Percentiles rank a stretch among this genome's conserved stretches.
phyloP scores from a whole-genome alignment of 345 rosid species.

The Populus tremula region DNA sequence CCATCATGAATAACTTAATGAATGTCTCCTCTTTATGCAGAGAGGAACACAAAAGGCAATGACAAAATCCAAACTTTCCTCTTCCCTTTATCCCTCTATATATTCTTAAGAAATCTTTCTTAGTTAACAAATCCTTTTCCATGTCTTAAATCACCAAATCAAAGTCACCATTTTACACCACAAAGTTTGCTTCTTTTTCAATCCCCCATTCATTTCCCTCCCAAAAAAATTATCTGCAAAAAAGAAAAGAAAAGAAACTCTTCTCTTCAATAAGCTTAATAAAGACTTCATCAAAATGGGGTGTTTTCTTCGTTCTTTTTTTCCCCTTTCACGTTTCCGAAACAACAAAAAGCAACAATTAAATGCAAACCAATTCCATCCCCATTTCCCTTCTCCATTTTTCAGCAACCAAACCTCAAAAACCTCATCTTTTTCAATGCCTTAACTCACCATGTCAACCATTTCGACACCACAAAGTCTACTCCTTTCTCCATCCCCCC shows the following conservation, averaged over 20 bases:
- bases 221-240: background rate
- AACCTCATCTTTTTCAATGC: background rate
- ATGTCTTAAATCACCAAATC: background rate
- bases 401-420: background rate
- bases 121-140: background rate
- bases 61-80: background rate
- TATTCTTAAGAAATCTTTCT: background rate
- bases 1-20: background rate
- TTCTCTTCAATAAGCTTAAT: background rate
- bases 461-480: background rate
- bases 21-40: background rate
- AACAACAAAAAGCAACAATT: background rate
- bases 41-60: background rate
- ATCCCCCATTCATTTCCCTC: background rate
- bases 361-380: background rate
- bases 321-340: too few relatives aligned
- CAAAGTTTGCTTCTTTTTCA: background rate
- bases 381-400: background rate
- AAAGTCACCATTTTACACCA: background rate
- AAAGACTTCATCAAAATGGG: too few relatives aligned
- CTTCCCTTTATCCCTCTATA: background rate
- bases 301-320: too few relatives aligned
- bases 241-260: background rate
- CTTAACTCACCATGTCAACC: background rate
- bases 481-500: background rate